Evolutionary conservation across 257 asterid species (phyloP).

Genomic region (Galeopsis tetrahit): DNA sequence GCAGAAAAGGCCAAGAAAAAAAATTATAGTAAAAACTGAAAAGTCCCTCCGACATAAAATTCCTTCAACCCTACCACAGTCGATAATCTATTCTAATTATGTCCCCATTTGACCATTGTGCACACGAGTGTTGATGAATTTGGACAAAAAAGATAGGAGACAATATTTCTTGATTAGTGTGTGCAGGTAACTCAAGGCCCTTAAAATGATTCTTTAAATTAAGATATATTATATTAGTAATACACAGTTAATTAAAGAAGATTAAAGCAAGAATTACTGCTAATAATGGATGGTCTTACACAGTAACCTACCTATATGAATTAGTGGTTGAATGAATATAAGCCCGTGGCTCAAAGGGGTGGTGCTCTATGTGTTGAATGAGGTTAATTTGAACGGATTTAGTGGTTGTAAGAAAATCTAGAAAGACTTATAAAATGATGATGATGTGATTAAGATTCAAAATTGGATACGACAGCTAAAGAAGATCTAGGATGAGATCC

Average conservation of each 20-base stretch:
- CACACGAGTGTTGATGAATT: conserved; percentile 1
- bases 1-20: not conserved
- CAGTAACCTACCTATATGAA: not conserved
- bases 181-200: conserved; percentile 5
- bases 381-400: not conserved
- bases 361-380: not conserved
- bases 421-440: not conserved
- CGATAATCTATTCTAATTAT: not conserved
- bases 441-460: conserved; percentile 47
- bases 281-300: not conserved
- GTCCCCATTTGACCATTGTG: conserved; percentile 8
- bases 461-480: conserved; percentile 48
- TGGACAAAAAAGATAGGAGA: not conserved
- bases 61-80: not conserved
- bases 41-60: not conserved
- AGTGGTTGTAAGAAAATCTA: conserved; percentile 48
- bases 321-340: not conserved
- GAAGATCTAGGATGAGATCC: conserved; percentile 81
- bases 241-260: not conserved
- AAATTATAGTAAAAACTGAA: not conserved
- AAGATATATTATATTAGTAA: too few relatives aligned
- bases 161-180: conserved; percentile 1
- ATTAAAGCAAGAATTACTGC: not conserved
- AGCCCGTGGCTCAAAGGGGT: conserved; percentile 8
- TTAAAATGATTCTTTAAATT: not conserved